Conservation (phyloP, 1,139 yeast genomes). For the Meyerozyma sp. region DNA sequence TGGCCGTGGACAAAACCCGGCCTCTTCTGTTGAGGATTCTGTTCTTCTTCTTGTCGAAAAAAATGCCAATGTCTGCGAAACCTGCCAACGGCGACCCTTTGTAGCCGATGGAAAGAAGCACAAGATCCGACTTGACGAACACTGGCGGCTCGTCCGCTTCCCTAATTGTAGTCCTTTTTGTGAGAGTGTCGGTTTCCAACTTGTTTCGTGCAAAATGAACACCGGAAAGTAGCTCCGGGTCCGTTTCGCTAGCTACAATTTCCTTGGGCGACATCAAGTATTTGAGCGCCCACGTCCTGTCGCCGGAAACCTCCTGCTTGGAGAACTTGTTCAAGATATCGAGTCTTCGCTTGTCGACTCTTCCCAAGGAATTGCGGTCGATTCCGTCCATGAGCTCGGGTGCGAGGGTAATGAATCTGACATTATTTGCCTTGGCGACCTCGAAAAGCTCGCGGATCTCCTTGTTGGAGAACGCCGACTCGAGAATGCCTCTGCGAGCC, state of each 20-base stretch:
- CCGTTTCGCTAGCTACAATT: constrained; percentile 32
- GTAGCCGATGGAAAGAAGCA: constrained; percentile 82
- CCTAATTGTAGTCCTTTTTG: constrained; percentile 29
- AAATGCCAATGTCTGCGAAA: constrained; percentile 45
- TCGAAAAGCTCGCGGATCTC: constrained; percentile 83
- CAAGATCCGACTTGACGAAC: constrained; percentile 53
- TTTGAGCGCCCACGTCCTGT: constrained; percentile 61
- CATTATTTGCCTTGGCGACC: constrained; percentile 42
- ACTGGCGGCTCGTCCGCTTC: constrained; percentile 33
- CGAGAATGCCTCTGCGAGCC: constrained; percentile 79
- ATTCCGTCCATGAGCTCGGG: constrained; percentile 36
- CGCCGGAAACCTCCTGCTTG: constrained; percentile 15
- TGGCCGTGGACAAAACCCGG: constrained; percentile 35
- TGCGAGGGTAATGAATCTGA: constrained; percentile 51
- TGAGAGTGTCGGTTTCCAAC: constrained; percentile 29
- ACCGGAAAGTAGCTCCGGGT: constrained; percentile 35
- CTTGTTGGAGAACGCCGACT: constrained; percentile 88
- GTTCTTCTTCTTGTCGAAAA: constrained; percentile 50
- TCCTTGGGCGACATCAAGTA: constrained; percentile 65
- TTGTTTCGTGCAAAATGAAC: constrained; percentile 46
- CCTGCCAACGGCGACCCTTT: constrained; percentile 62
- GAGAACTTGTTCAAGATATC: constrained; percentile 54
- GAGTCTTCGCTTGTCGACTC: constrained; percentile 68
- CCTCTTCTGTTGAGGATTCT: constrained; percentile 60
- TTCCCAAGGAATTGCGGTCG: constrained; percentile 42